Base-by-base conservation (phyloP, 768 basidiomycete species). In the Boletus pseudo-olivaceus region DNA sequence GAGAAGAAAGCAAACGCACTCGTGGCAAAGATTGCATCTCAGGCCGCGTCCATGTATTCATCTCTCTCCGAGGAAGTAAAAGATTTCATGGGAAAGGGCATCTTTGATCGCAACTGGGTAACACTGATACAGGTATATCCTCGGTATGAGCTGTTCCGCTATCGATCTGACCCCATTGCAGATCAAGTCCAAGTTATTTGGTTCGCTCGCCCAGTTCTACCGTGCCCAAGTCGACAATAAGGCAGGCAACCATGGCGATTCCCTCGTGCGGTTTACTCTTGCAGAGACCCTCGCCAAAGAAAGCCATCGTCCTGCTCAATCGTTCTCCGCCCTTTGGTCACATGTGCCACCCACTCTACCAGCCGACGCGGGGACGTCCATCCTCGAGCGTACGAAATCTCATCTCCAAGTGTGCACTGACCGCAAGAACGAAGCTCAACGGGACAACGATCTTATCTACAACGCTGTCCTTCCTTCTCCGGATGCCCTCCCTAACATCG, bases 361-460 rank as follows among this genome's bases (percentile, higher is more conserved):
- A 14, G 76, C 90, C 7, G 97, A 99, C 65, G 85, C 93, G 0
- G 89, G 85, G 0, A 73, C 86, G 5, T 83, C 90, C 40, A 80
- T 98, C 49, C 72, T 79, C 29, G 93, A 95, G 49, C 86, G 93
- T 47, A 85, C 87, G 8, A 97, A 96, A 68, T 79, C 85, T 0
- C 93, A 95, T 58, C 75, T 86, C 5, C 82, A 87, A 5, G 75
- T 94, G 42, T 87, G 88, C 62, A 75, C 82, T 0, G 93, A 96
- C 60, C 83, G 82, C 55, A 85, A 83, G 66, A 74, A 71, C 49
- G 88, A 93, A 58, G 90, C 90, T 0, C 79, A 82, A 50, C 85
- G 89, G 49, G 94, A 97, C 73, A 98, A 98, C 70, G 96, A 98
- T 66, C 82, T 99, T 48, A 96, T 99, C 59, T 99, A 99, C 75